These are phyloP conservation scores for Nitzschia putrida DNA, from an alignment of 108 stramenopile genomes.

Conservation along the genomic window DNA sequence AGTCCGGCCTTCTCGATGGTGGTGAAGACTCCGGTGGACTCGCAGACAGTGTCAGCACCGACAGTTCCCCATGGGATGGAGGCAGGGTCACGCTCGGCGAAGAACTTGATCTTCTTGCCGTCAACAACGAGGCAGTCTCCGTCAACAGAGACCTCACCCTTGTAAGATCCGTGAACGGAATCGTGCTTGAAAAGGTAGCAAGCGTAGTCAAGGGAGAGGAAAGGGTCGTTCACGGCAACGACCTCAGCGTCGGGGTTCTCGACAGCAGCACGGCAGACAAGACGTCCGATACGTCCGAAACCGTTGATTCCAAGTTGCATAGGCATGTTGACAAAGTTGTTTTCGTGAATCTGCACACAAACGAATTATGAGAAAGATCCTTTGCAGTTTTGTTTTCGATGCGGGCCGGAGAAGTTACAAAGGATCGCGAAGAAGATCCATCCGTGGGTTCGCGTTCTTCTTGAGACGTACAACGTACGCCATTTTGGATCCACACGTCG, in stretches of 20 bases:
- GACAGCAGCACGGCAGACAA: conserved; percentile 93
- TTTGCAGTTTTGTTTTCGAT: no score
- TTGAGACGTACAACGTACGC: no score
- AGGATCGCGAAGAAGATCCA: no score
- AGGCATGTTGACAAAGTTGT: conserved; percentile 41
- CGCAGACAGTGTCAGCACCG: conserved; percentile 92
- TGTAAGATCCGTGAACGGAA: conserved; percentile 91
- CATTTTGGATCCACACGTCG: no score
- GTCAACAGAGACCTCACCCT: conserved; percentile 76
- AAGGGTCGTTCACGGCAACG: conserved; percentile 95
- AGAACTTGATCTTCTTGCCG: conserved; percentile 81
- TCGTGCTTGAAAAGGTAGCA: conserved; percentile 98
- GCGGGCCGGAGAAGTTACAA: no score
- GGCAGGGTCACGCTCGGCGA: conserved; percentile 84
- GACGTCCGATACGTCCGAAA: conserved; percentile 95
- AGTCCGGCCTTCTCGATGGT: conserved; percentile 79
- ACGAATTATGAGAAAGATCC: no score
- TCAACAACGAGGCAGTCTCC: conserved; percentile 87
- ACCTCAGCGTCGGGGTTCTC: conserved; percentile 83
- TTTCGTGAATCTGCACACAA: not conserved
- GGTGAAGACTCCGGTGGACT: conserved; percentile 98
- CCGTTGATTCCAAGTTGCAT: conserved; percentile 92
- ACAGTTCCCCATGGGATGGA: conserved; percentile 89
- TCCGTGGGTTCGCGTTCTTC: no score
- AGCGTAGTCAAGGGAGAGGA: conserved; percentile 81